These are phyloP conservation scores for Ceratocystis smalleyi DNA, from an alignment of 2,329 filamentous ascomycete genomes.

Conservation along the genomic window DNA sequence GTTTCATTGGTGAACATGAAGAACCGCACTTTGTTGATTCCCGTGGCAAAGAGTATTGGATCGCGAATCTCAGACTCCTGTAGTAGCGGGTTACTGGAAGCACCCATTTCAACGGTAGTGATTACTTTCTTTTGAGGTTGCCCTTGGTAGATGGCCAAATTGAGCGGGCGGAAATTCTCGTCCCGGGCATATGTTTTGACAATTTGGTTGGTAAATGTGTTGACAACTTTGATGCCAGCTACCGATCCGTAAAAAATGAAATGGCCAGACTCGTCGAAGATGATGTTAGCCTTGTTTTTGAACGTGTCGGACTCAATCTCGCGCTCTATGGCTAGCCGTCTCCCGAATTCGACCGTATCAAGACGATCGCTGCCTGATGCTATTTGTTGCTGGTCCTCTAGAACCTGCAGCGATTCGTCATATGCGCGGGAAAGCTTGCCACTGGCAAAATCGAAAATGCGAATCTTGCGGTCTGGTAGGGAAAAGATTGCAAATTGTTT, in stretches of 20 bases:
- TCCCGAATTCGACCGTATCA: constrained; percentile 82
- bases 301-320: constrained; percentile 61
- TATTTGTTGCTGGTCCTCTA: constrained; percentile 92
- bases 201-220: constrained; percentile 84
- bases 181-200: constrained; percentile 83
- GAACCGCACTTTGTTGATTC: constrained; percentile 75
- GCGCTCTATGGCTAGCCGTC: constrained; percentile 69
- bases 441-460: constrained; percentile 80
- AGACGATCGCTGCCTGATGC: constrained; percentile 67
- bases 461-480: constrained; percentile 81
- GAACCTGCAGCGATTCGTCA: constrained; percentile 78
- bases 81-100: constrained; percentile 79
- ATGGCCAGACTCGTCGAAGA: constrained; percentile 91
- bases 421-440: constrained; percentile 85
- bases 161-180: constrained; percentile 70
- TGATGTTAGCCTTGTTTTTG: constrained; percentile 61
- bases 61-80: constrained; percentile 84
- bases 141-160: constrained; percentile 81
- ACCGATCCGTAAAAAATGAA: constrained; percentile 92
- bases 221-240: constrained; percentile 83
- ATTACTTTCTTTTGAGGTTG: constrained; percentile 87
- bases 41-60: constrained; percentile 74
- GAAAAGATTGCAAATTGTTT: constrained; percentile 79
- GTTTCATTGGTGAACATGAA: constrained; percentile 96
- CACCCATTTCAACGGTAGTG: constrained; percentile 92